phyloP scores from a whole-genome alignment of 352 stramenopile species.

The Elongisporangium undulatum region DNA sequence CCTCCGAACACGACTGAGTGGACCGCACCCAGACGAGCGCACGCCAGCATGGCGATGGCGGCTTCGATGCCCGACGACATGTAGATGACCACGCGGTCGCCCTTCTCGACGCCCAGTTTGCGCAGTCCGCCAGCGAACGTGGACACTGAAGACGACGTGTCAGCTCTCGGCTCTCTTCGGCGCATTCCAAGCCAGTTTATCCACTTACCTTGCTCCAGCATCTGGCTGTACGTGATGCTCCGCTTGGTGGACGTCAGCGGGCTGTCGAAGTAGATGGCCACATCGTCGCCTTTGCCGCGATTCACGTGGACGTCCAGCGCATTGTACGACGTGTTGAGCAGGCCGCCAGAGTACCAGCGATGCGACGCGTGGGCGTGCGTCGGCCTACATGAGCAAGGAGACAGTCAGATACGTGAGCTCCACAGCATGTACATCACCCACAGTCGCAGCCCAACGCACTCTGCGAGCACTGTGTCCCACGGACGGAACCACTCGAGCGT shows the following conservation, averaged over 20 bases:
- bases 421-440: background rate
- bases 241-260: slow-evolving; percentile 54
- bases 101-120: slow-evolving; percentile 61
- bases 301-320: slow-evolving; percentile 54
- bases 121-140: slow-evolving; percentile 56
- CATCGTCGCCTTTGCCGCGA: slow-evolving; percentile 38
- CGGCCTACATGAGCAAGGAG: background rate
- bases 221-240: slow-evolving; percentile 66
- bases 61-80: slow-evolving; percentile 97
- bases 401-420: background rate
- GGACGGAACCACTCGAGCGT: slow-evolving; percentile 56
- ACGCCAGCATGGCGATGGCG: slow-evolving; percentile 96
- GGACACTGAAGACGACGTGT: slow-evolving; percentile 25
- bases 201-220: slow-evolving; percentile 51
- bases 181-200: no score
- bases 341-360: slow-evolving; percentile 46
- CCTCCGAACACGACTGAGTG: slow-evolving; percentile 92
- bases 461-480: slow-evolving; percentile 35
- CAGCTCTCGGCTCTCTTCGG: background rate
- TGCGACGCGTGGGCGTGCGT: background rate
- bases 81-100: slow-evolving; percentile 94
- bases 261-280: slow-evolving; percentile 58
- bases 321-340: slow-evolving; percentile 75
- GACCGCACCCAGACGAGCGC: slow-evolving; percentile 92
- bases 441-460: slow-evolving; percentile 13